These are phyloP conservation scores for Fallopia convolvulus DNA, from an alignment of 148 eudicot species.

Conservation along the genomic window DNA sequence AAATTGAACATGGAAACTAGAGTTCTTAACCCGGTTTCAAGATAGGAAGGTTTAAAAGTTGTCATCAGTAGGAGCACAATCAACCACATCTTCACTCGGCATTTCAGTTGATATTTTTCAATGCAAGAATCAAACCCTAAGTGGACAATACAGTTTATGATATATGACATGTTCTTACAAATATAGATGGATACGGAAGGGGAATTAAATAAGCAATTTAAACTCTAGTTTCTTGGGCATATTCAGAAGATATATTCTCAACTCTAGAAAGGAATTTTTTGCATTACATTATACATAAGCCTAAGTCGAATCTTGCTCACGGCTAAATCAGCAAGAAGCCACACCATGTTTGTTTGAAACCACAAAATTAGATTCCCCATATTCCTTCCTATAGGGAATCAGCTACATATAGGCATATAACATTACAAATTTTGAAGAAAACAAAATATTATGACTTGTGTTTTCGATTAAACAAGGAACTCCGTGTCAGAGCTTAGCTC, in stretches of 20 bases:
- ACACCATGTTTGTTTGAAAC: background rate
- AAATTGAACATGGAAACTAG: too few relatives aligned
- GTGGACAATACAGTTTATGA: too few relatives aligned
- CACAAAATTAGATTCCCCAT: background rate
- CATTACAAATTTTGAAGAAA: background rate
- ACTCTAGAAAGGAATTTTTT: background rate
- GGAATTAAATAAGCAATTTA: background rate
- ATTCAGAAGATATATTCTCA: background rate
- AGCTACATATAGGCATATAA: background rate
- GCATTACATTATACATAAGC: background rate
- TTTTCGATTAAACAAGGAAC: slow-evolving; percentile 40
- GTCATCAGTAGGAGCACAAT: too few relatives aligned
- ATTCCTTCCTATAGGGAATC: background rate
- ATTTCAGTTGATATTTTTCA: too few relatives aligned
- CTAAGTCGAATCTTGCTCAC: background rate
- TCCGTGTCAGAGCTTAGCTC: slow-evolving; percentile 76
- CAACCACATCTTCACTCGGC: too few relatives aligned
- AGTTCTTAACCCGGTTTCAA: too few relatives aligned
- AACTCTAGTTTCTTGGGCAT: background rate
- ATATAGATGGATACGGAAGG: too few relatives aligned
- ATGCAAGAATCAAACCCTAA: too few relatives aligned
- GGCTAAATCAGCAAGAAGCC: background rate
- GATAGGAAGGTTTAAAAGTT: too few relatives aligned
- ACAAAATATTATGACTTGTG: background rate
- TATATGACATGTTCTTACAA: too few relatives aligned